Conservation (phyloP, 2,329 filamentous ascomycete genomes). For the Diplodia seriata region DNA sequence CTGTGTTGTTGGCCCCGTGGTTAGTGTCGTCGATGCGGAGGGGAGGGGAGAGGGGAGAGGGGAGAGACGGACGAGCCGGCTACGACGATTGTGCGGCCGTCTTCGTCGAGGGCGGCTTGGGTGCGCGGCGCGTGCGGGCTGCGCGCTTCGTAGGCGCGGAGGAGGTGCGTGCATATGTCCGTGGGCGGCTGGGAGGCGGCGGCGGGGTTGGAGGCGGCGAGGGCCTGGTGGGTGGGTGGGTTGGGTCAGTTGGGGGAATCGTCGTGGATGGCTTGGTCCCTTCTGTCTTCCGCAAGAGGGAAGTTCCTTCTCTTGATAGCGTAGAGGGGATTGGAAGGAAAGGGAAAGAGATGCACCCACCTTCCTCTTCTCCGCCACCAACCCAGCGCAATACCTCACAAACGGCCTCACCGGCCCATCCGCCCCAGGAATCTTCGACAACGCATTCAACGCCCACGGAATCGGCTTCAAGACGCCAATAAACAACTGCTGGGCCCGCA, state of each 20-base stretch:
- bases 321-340: accelerated
- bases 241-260: background rate
- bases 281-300: background rate
- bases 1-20: too few species aligned
- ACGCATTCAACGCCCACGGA: constrained; percentile 16
- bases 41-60: too few species aligned
- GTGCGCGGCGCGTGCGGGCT: constrained; percentile 9
- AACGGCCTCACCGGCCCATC: constrained; percentile 10
- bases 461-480: constrained; percentile 18
- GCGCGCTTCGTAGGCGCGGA: background rate
- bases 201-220: background rate
- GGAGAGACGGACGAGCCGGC: constrained; percentile 51
- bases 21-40: too few species aligned
- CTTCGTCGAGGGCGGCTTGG: constrained; percentile 12
- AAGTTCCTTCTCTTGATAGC: too few species aligned
- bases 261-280: too few species aligned
- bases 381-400: constrained; percentile 7
- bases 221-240: background rate
- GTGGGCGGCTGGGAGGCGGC: background rate
- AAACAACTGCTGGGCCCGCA: constrained; percentile 40
- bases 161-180: constrained; percentile 18
- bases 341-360: background rate
- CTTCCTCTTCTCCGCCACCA: constrained; percentile 27
- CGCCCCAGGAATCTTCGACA: constrained; percentile 7
- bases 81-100: constrained; percentile 38